Evolutionary conservation across 2,329 filamentous ascomycete genomes (phyloP), one percentile per base, ranked within the genome.

Genomic region (Sarocladium brachiariae): DNA sequence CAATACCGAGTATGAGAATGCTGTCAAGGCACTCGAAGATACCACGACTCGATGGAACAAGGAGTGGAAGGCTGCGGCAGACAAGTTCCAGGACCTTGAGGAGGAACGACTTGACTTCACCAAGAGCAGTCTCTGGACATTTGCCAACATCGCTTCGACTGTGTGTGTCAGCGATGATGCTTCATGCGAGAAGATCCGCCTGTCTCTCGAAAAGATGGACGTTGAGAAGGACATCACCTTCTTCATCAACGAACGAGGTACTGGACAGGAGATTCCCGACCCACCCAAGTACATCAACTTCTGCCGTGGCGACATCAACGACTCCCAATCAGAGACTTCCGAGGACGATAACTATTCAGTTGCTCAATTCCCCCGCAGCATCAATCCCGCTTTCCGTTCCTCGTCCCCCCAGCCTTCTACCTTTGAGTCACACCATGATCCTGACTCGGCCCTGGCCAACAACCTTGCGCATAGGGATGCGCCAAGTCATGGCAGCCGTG

Each of bases 241-340:
- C 55, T 99, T 99, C 71, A 99, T 99, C 70, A 86, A 78, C 55
- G 90, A 95, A 45, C 80, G 72, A 56, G 92, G 92, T 19, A 99
- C 93, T 2, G 91, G 93, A 4, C 92, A 97, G 67, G 95, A 99
- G 66, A 99, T 99, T 43, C 95, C 93, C 1, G 93, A 96, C 65
- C 83, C 93, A 21, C 93, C 93, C 38, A 96, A 90, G 67, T 99
- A 96, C 67, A 96, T 99, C 80, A 96, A 99, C 73, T 99, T 97
- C 67, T 95, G 89, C 65, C 86, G 93, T 10, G 93, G 92, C 14
- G 91, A 96, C 64, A 70, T 85, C 41, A 77, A 84, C 50, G 93
- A 99, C 59, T 83, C 81, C 33, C 82, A 83, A 57, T 96, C 92
- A 1, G 89, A 93, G 55, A 75, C 79, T 10, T 92, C 88, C 0